phyloP scores from a whole-genome alignment of 441 rosid genomes.

The Corymbia calophylla region DNA sequence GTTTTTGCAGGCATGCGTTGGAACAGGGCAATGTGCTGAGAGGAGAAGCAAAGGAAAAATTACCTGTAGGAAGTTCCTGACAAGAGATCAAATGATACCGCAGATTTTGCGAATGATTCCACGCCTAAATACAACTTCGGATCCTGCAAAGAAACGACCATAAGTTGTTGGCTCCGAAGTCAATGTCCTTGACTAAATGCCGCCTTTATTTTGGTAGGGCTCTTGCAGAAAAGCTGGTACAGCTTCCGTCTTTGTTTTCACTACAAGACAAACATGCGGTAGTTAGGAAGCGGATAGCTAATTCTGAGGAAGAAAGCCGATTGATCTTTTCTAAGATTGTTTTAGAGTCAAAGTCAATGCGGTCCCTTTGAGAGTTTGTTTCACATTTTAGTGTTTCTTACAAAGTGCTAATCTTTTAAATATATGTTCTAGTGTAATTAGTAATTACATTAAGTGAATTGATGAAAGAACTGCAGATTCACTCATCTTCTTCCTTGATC shows the following conservation, averaged over 20 bases:
- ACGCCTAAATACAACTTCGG: constrained; percentile 51
- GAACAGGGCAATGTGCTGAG: neutral
- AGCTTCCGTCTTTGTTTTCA: neutral
- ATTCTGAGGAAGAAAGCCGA: neutral
- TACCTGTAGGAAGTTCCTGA: neutral
- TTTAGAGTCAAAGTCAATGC: neutral
- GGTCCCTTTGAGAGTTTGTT: no score
- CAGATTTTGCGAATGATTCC: neutral
- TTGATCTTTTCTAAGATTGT: neutral
- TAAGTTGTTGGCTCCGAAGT: neutral
- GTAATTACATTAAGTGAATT: no score
- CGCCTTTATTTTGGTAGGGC: no score
- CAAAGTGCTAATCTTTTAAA: no score
- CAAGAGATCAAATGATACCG: neutral
- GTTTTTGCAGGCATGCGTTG: neutral
- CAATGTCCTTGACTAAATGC: neutral
- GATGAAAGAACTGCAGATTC: neutral
- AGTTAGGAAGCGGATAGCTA: neutral
- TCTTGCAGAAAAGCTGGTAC: no score
- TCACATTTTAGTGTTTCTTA: no score
- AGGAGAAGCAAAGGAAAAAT: neutral
- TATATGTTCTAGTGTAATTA: no score
- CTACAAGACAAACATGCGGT: neutral
- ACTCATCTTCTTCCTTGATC: neutral
- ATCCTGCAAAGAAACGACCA: constrained; percentile 34